Conservation (phyloP, 768 basidiomycete species). For the Sporobolomyces phaffii region DNA sequence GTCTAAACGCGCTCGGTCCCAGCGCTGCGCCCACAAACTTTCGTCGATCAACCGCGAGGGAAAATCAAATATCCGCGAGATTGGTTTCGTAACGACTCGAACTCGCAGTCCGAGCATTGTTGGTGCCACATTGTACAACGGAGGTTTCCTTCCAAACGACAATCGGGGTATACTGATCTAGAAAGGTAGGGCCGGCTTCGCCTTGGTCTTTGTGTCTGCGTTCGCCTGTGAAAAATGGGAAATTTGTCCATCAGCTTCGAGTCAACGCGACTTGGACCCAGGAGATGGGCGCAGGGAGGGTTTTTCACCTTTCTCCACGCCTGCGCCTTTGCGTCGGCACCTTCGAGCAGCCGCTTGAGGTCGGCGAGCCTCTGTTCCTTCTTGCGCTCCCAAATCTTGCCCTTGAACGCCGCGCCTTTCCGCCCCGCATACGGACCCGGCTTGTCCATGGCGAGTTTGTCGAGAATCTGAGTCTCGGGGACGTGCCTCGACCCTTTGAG, state of each 20-base stretch:
- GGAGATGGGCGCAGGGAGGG: too few species aligned
- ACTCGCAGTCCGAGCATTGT: too few species aligned
- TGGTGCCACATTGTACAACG: too few species aligned
- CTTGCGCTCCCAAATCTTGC: slow-evolving; percentile 38
- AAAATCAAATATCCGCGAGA: too few species aligned
- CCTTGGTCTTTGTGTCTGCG: slow-evolving; percentile 16
- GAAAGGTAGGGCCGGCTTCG: slow-evolving; percentile 29
- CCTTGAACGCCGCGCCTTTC: slow-evolving; percentile 39
- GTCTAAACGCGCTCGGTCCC: too few species aligned
- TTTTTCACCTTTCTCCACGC: slow-evolving; percentile 32
- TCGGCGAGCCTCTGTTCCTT: slow-evolving; percentile 15
- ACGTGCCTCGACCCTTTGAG: slow-evolving; percentile 11
- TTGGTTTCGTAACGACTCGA: too few species aligned
- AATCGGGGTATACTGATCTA: not conserved
- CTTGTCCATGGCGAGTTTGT: slow-evolving; percentile 24
- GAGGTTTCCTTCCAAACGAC: too few species aligned
- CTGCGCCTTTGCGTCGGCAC: slow-evolving; percentile 11
- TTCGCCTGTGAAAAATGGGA: slow-evolving; percentile 3
- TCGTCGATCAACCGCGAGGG: too few species aligned
- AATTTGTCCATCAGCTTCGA: too few species aligned
- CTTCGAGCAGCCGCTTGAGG: slow-evolving; percentile 16
- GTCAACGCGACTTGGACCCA: too few species aligned
- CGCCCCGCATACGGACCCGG: slow-evolving; percentile 34
- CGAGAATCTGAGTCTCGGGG: slow-evolving; percentile 19
- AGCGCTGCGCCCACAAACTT: too few species aligned